A percentile compares a stretch with the other conserved stretches of the same genome.
phyloP scores from a whole-genome alignment of 805 yeast species.

The Barnettozyma botsteinii region DNA sequence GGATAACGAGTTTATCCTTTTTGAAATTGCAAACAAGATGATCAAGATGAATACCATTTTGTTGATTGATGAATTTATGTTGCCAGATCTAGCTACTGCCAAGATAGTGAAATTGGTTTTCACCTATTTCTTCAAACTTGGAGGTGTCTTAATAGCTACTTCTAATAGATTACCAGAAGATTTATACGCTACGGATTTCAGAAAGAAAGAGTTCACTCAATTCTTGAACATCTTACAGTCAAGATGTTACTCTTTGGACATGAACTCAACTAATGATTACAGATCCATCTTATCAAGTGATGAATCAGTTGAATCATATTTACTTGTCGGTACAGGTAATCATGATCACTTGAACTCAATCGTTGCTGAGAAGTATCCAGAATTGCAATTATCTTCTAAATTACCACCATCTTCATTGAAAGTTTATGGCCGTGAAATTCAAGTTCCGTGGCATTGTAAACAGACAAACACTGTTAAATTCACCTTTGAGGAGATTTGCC shows the following conservation, averaged over 20 bases:
- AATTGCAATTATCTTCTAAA: conserved; percentile 5
- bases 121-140: conserved; percentile 63
- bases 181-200: conserved; percentile 59
- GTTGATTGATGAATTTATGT: conserved; percentile 68
- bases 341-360: neutral
- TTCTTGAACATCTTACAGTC: conserved; percentile 52
- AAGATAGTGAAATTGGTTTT: conserved; percentile 60
- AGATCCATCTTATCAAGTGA: conserved; percentile 29
- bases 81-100: conserved; percentile 72
- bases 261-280: conserved; percentile 56
- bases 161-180: conserved; percentile 70
- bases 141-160: conserved; percentile 72
- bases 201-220: conserved; percentile 48
- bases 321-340: conserved; percentile 33
- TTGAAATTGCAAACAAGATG: conserved; percentile 64
- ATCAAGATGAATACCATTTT: conserved; percentile 51
- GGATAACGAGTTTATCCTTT: conserved; percentile 59
- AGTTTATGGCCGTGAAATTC: conserved; percentile 52
- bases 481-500: conserved; percentile 50
- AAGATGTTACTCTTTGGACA: conserved; percentile 56
- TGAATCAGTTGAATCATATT: conserved; percentile 23
- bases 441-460: conserved; percentile 37
- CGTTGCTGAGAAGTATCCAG: neutral
- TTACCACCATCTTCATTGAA: conserved; percentile 27
- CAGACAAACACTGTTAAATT: conserved; percentile 35